phyloP scores from a whole-genome alignment of 2,329 filamentous ascomycete genomes.

The Scleromitrula shiraiana region DNA sequence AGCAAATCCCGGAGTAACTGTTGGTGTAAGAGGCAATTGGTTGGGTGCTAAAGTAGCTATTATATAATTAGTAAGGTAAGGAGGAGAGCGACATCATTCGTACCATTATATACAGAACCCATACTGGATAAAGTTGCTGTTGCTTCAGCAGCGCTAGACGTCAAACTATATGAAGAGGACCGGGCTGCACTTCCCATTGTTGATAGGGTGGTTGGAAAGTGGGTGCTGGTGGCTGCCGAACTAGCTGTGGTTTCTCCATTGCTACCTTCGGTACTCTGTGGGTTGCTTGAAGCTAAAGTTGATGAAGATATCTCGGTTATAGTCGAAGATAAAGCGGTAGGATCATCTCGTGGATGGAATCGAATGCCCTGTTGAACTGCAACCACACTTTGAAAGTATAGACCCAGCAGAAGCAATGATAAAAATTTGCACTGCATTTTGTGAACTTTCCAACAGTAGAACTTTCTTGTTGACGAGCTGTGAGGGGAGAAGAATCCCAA shows the following conservation, averaged over 20 bases:
- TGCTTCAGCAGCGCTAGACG: neutral
- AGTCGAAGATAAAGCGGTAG: slow-evolving; percentile 20
- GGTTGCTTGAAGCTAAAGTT: slow-evolving; percentile 2
- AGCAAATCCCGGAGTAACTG: slow-evolving; percentile 72
- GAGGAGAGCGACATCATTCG: neutral
- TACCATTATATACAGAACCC: slow-evolving; percentile 4
- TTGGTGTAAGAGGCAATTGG: slow-evolving; percentile 62
- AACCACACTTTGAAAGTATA: slow-evolving; percentile 18
- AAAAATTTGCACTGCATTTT: slow-evolving; percentile 17
- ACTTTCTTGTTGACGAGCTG: neutral
- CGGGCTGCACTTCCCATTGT: too few species aligned
- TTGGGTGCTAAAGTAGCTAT: slow-evolving; percentile 31
- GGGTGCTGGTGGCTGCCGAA: neutral
- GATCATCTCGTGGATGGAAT: slow-evolving; percentile 21
- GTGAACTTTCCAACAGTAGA: neutral
- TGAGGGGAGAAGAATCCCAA: too few species aligned
- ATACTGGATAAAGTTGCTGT: neutral
- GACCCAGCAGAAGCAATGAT: slow-evolving; percentile 18
- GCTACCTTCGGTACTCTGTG: neutral
- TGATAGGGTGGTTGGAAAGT: neutral
- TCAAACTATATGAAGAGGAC: too few species aligned
- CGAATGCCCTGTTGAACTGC: slow-evolving; percentile 17
- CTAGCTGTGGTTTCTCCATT: neutral
- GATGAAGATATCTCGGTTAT: slow-evolving; percentile 10
- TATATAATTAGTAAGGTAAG: slow-evolving; percentile 1